A percentile compares a stretch with the other conserved stretches of the same genome.
These are phyloP conservation scores for Exophiala mesophila DNA, from an alignment of 2,329 filamentous ascomycete genomes.

Conservation along the genomic window DNA sequence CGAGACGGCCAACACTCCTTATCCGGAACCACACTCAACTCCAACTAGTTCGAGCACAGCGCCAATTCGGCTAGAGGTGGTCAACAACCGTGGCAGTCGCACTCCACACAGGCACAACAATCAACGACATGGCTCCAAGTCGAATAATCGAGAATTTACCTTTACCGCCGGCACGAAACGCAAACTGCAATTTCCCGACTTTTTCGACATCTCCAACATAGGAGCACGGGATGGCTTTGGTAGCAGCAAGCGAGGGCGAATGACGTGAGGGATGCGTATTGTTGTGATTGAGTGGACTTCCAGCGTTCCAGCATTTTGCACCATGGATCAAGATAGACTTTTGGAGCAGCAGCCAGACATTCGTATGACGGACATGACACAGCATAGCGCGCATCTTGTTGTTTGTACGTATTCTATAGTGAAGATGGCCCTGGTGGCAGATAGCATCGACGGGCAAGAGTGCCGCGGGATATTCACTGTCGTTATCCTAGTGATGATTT, in stretches of 20 bases:
- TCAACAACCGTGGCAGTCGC: conserved; percentile 39
- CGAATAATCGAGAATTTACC: conserved; percentile 36
- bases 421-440: not conserved
- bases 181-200: conserved; percentile 44
- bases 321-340: not conserved
- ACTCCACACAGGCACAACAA: conserved; percentile 38
- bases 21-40: conserved; percentile 25
- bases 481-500: too few relatives aligned
- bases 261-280: conserved; percentile 27
- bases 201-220: conserved; percentile 46
- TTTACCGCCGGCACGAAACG: conserved; percentile 43
- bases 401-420: conserved; percentile 1
- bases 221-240: conserved; percentile 38
- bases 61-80: conserved; percentile 40
- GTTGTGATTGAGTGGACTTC: conserved; percentile 1
- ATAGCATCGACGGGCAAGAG: too few relatives aligned
- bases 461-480: too few relatives aligned
- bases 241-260: conserved; percentile 41
- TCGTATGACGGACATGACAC: conserved; percentile 20
- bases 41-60: conserved; percentile 26
- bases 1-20: conserved; percentile 29
- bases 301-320: conserved; percentile 2
- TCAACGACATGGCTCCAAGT: conserved; percentile 33
- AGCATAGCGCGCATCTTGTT: conserved; percentile 20
- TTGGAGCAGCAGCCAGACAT: not conserved